Base-by-base conservation (phyloP, 31 red algal species). In the Asparagopsis taxiformis region DNA sequence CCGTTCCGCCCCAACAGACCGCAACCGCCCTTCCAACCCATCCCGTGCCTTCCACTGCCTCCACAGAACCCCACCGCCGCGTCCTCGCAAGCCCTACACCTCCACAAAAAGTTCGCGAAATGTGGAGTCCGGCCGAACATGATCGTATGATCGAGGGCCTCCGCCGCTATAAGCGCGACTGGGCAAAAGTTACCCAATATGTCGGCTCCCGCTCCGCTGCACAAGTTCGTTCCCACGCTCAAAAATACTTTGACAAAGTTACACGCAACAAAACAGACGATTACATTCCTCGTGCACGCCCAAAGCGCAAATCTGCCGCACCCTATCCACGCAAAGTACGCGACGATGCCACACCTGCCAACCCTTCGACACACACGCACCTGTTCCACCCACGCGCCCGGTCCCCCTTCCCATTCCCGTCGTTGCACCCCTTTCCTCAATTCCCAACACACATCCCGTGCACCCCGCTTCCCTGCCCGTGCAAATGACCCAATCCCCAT, bases 211-310 rank as follows among this genome's bases (percentile, higher is more conserved):
- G 87, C 52, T 89, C 72, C 31, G 65, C 81, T 43, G 88, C 87
- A 0, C 94, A 97, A 68, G 86, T 97, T 5, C 86, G 94, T 55
- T 92, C 88, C 1, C 94, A 97, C 59, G 94, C 94, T 15, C 94
- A 97, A 49, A 97, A 97, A 75, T 97, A 92, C 74, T 98, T 98
- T 75, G 78, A 92, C 57, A 79, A 79, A 37, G 75, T 98, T 10
- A 71, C 80, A 3, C 78, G 80, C 65, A 77, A 89, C 39, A 80
- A 91, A 34, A 74, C 89, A 50, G 80, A 82, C 34, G 94, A 89
- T 55, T 93, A 78, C 41, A 76, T 98, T 15, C 94, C 94, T 0
- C 61, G 89, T 5, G 70, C 94, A 35, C 78, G 94, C 22, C 82
- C 82, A 6, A 94, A 88, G 65, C 55, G 91, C 39, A 77, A 75